These are phyloP conservation scores for Hypholoma fasciculare DNA, from an alignment of 768 basidiomycete genomes.

Conservation along the genomic window DNA sequence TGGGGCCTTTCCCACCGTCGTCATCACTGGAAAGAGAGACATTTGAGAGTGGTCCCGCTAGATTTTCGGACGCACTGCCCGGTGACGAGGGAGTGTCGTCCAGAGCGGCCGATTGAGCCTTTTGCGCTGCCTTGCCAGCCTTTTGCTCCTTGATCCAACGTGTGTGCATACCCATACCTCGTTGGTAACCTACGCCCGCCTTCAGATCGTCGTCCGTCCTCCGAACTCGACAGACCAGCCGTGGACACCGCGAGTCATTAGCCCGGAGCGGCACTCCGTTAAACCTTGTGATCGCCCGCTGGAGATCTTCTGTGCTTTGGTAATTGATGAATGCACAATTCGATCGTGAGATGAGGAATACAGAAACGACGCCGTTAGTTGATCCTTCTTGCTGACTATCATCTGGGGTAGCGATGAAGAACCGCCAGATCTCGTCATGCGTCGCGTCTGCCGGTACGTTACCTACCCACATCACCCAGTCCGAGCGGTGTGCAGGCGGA, in stretches of 20 bases:
- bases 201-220: constrained; percentile 81
- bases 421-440: constrained; percentile 83
- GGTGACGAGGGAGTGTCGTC: constrained; percentile 22
- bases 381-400: constrained; percentile 10
- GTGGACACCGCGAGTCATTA: constrained; percentile 69
- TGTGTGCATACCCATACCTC: constrained; percentile 82
- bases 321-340: constrained; percentile 96
- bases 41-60: constrained; percentile 24
- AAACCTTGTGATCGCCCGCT: constrained; percentile 68
- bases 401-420: constrained; percentile 54
- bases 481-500: constrained; percentile 72
- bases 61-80: constrained; percentile 25
- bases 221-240: constrained; percentile 82
- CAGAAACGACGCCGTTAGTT: constrained; percentile 67
- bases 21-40: constrained; percentile 45
- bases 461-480: constrained; percentile 97
- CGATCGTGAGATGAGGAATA: constrained; percentile 94
- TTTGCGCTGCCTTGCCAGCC: constrained; percentile 22
- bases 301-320: constrained; percentile 58
- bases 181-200: constrained; percentile 90
- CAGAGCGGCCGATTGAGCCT: constrained; percentile 17
- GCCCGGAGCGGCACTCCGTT: constrained; percentile 73
- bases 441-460: constrained; percentile 86
- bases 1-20: constrained; percentile 22
- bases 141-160: constrained; percentile 75